These are phyloP conservation scores for Gracilaria vermiculophylla DNA, from an alignment of 23 red algal genomes.

Conservation along the genomic window DNA sequence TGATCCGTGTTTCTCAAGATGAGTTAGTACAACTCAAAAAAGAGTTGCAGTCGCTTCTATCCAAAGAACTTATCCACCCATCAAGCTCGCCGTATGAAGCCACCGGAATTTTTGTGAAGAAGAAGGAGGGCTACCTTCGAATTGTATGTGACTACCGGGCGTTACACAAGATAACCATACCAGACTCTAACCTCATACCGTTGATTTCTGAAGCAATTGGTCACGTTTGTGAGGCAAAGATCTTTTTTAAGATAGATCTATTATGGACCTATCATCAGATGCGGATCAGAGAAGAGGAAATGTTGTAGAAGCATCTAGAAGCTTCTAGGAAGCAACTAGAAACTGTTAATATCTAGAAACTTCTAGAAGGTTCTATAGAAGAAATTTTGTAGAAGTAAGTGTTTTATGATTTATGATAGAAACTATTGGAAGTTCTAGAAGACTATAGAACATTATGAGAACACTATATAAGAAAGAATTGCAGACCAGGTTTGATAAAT, in stretches of 20 bases:
- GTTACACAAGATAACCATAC: slow-evolving; percentile 19
- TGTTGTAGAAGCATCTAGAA: no score
- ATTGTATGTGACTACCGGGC: slow-evolving; percentile 6
- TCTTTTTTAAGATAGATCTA: slow-evolving; percentile 41
- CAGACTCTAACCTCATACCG: not conserved
- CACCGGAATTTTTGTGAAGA: not conserved
- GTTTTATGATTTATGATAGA: no score
- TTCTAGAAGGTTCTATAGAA: no score
- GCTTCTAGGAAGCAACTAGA: no score
- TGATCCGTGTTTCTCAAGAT: not conserved
- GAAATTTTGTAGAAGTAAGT: no score
- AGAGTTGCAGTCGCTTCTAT: not conserved
- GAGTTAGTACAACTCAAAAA: not conserved
- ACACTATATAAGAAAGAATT: no score
- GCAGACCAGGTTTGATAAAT: no score
- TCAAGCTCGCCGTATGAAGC: not conserved
- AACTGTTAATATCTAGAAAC: no score
- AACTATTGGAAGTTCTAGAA: no score
- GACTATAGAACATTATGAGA: no score
- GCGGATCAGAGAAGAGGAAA: not conserved
- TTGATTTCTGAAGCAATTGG: not conserved
- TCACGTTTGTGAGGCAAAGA: not conserved
- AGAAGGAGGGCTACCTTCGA: not conserved
- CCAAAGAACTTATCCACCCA: not conserved
- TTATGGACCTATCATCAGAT: slow-evolving; percentile 37